Base-by-base conservation (phyloP, 1,284 basidiomycete genomes). In the Earliella scabrosa region DNA sequence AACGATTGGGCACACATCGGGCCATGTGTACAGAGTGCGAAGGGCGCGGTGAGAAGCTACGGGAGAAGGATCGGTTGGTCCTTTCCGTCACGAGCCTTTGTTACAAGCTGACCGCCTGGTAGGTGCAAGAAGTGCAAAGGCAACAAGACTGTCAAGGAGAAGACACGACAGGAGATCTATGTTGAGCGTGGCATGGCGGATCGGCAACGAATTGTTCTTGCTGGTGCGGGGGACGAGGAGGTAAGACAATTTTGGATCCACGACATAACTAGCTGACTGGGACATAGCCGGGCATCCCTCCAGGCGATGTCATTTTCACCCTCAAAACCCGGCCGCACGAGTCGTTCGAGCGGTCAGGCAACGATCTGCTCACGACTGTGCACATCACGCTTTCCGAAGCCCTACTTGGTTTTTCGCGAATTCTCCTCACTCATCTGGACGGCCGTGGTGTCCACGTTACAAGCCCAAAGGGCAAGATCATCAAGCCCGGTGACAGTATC, bases 91-190 rank as follows among this genome's bases (percentile, higher is more conserved):
- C 16, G 8, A 20, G 9, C 14, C 43, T 7, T 20, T 32, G 27
- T 3, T 43, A 47, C 31, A 47, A 47, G 11, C 14, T 26, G 3
- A 31, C 45, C 51, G 55, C 35, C 16, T 31, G 3, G 38, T 41
- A 95, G 93, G 60, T 98, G 96, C 79, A 98, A 95, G 75, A 96
- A 93, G 70, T 99, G 96, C 75, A 96, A 97, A 69, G 96, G 96
- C 9, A 82, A 83, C 52, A 91, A 90, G 71, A 91, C 87, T 0
- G 82, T 90, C 41, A 89, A 90, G 65, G 93, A 95, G 68, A 97
- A 95, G 78, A 92, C 90, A 45, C 85, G 91, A 48, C 87, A 93
- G 62, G 93, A 95, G 63, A 88, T 96, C 26, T 81, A 86, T 63
- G 82, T 98, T 41, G 92, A 96, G 66, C 88, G 87, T 52, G 96